Evolutionary conservation across 2,329 filamentous ascomycete genomes (phyloP).

Genomic region (Cryoendolithus antarcticus): DNA sequence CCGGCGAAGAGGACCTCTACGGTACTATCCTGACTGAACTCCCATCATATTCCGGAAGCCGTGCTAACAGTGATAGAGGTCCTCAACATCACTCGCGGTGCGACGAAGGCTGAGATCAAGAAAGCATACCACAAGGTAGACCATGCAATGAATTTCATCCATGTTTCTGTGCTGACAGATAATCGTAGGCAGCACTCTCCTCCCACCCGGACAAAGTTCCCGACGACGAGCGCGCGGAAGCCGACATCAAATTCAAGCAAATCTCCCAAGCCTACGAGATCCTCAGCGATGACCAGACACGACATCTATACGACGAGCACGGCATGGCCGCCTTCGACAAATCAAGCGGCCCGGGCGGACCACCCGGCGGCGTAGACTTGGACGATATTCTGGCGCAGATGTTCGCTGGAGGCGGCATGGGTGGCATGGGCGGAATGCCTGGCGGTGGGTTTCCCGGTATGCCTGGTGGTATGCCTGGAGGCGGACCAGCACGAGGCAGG

Average conservation of each 20-base stretch:
- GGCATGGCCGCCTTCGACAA: constrained; percentile 94
- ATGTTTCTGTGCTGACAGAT: no score
- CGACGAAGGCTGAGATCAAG: constrained; percentile 72
- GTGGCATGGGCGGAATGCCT: constrained; percentile 42
- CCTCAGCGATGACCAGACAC: constrained; percentile 88
- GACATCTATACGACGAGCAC: constrained; percentile 80
- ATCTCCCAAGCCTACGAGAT: constrained; percentile 96
- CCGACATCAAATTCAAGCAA: constrained; percentile 85
- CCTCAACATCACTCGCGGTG: constrained; percentile 59
- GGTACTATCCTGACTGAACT: no score
- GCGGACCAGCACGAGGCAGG: constrained; percentile 8
- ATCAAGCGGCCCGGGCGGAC: constrained; percentile 51
- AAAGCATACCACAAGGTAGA: constrained; percentile 86
- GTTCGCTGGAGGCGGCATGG: constrained; percentile 57
- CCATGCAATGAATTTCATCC: no score
- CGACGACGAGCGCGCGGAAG: constrained; percentile 69
- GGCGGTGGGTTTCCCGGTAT: constrained; percentile 26
- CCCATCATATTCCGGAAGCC: no score
- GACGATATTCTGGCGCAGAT: constrained; percentile 90
- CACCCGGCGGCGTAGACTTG: constrained; percentile 62
- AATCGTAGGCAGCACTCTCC: constrained; percentile 43
- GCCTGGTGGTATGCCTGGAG: constrained; percentile 26
- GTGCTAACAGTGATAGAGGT: constrained; percentile 57
- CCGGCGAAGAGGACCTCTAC: constrained; percentile 48
- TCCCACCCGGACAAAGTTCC: constrained; percentile 94